A percentile compares a stretch with the other conserved stretches of the same genome.
These are phyloP conservation scores for Hypsizygus marmoreus DNA, from an alignment of 768 basidiomycete genomes.

Conservation along the genomic window DNA sequence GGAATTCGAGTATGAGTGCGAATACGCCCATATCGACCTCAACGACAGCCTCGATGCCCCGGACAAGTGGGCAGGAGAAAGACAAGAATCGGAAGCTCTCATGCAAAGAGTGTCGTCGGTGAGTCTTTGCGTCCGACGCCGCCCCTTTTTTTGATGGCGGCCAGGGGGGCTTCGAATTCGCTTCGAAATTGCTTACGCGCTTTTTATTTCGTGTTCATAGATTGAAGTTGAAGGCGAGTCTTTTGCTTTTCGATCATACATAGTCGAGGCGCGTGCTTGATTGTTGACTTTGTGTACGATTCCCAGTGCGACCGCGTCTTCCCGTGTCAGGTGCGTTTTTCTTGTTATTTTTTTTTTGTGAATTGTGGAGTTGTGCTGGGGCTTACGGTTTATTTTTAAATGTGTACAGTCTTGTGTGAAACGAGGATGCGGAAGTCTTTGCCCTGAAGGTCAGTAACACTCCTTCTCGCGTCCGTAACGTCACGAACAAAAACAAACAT, in stretches of 20 bases:
- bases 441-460: slow-evolving; percentile 51
- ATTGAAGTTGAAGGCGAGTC: slow-evolving; percentile 49
- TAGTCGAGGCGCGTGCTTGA: not conserved
- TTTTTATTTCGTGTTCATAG: slow-evolving; percentile 28
- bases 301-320: slow-evolving; percentile 63
- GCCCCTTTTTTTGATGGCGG: not conserved
- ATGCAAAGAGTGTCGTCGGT: slow-evolving; percentile 56
- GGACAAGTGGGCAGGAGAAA: slow-evolving; percentile 36
- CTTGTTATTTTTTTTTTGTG: too few relatives aligned
- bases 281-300: too few relatives aligned
- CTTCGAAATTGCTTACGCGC: too few relatives aligned
- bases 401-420: slow-evolving; percentile 57
- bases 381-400: slow-evolving; percentile 17
- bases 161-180: too few relatives aligned
- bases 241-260: not conserved
- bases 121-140: slow-evolving; percentile 7
- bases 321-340: slow-evolving; percentile 56
- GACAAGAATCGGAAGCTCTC: slow-evolving; percentile 47
- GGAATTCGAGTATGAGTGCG: slow-evolving; percentile 11
- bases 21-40: too few relatives aligned
- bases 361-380: slow-evolving; percentile 3
- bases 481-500: slow-evolving; percentile 1
- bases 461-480: slow-evolving; percentile 9
- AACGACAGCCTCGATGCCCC: too few relatives aligned
- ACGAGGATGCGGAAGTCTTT: slow-evolving; percentile 63